Base-by-base conservation (phyloP, 129 eudicot species). In the Calendula officinalis region DNA sequence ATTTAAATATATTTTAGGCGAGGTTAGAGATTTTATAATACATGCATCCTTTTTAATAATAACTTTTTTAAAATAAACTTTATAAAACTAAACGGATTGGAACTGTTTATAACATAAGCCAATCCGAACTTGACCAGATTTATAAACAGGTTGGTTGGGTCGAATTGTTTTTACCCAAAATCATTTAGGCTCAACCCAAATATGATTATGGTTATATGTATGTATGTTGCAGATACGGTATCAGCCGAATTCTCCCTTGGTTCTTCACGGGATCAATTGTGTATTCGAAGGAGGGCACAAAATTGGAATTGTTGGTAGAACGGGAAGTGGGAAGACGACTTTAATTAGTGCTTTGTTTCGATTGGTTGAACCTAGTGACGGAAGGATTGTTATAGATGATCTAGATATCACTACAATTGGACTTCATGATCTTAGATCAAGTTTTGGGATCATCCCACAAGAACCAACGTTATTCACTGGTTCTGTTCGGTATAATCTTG, bases 301-400 rank as follows among this genome's bases (percentile, higher is more conserved):
- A 47, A 67, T 22, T 22, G 30, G 30, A 22, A 22, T 11, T 68
- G n/a, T n/a, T n/a, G n/a, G n/a, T n/a, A n/a, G 95, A 70, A 83
- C 95, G 13, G 89, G 95, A 3, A 80, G 89, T 48, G 84, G 95
- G 33, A 86, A 86, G 59, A 80, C 95, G n/a, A 86, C 95, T 44
- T 74, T 82, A 57, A 85, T 82, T 13, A 74, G 79, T 71, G 77
- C 83, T 36, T 77, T 79, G 55, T 85, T 85, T 75, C 89, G 89
- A 40, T 49, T 86, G 49, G 84, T 86, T 17, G 95, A 86, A 55
- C 86, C 89, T 35, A 30, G 82, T 3, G 89, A 65, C 14, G 95
- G 89, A 22, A 78, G 42, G 67, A 86, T 86, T 15, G 43, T 71
- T 5, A 58, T 86, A 67, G 95, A 86, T 77, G 80, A 64, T 33